These are phyloP conservation scores for Centella asiatica DNA, from an alignment of 129 eudicot species.

Conservation along the genomic window DNA sequence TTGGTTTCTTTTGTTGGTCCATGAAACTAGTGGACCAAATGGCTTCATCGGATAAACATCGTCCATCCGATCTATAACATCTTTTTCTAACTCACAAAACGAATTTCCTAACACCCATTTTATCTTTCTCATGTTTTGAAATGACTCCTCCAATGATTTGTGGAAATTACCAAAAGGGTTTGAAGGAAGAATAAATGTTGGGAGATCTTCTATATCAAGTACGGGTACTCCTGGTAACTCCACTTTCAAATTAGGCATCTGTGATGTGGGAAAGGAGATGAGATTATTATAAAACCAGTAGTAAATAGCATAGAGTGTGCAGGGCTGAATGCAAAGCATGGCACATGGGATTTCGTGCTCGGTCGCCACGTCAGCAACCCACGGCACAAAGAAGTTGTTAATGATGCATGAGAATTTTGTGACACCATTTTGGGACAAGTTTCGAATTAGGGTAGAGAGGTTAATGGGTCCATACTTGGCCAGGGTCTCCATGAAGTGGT, in stretches of 20 bases:
- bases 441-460: slow-evolving; percentile 21
- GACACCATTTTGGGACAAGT: background rate
- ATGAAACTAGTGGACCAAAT: slow-evolving; percentile 35
- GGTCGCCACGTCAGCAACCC: slow-evolving; percentile 44
- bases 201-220: slow-evolving; percentile 21
- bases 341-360: slow-evolving; percentile 31
- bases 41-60: slow-evolving; percentile 19
- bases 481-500: slow-evolving; percentile 24
- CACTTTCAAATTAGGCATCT: slow-evolving; percentile 13
- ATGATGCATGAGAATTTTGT: slow-evolving; percentile 35
- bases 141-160: slow-evolving; percentile 8
- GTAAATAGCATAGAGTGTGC: slow-evolving; percentile 31
- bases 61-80: slow-evolving; percentile 22
- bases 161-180: slow-evolving; percentile 17
- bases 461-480: slow-evolving; percentile 20
- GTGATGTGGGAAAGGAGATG: slow-evolving; percentile 14
- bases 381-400: slow-evolving; percentile 37
- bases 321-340: slow-evolving; percentile 48
- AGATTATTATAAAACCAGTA: slow-evolving; percentile 24
- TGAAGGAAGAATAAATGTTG: slow-evolving; percentile 44
- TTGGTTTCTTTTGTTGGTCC: slow-evolving; percentile 14
- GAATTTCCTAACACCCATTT: slow-evolving; percentile 40
- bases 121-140: slow-evolving; percentile 18
- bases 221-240: slow-evolving; percentile 34
- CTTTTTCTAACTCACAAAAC: slow-evolving; percentile 36